Conservation (phyloP, 2,329 filamentous ascomycete species). For the Xylariaceae sp. region DNA sequence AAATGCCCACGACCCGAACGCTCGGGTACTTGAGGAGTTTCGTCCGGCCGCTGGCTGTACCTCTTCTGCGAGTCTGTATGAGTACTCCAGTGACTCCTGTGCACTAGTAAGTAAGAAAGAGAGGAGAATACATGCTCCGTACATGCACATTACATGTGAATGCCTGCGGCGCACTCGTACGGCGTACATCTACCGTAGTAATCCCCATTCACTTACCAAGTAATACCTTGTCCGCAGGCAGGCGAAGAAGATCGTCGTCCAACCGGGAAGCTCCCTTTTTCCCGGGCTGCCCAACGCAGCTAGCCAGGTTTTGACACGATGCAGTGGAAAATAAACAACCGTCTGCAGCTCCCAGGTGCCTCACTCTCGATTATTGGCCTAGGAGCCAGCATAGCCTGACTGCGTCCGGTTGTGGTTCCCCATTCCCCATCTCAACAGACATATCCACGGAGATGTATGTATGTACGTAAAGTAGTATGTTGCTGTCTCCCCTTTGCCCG, state of each 20-base stretch:
- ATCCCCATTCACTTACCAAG: background rate
- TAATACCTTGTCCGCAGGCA: background rate
- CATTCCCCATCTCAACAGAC: background rate
- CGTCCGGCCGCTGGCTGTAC: background rate
- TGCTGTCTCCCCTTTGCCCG: no score
- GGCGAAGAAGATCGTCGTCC: background rate
- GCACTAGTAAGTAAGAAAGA: no score
- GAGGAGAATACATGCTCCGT: background rate
- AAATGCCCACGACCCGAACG: background rate
- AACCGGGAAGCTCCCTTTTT: conserved; percentile 15
- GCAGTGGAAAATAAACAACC: background rate
- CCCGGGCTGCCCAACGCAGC: conserved; percentile 6
- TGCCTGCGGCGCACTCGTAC: background rate
- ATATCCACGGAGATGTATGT: background rate
- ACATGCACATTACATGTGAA: background rate
- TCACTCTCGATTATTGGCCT: conserved; percentile 1
- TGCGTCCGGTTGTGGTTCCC: background rate
- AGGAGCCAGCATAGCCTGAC: background rate
- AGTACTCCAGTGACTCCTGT: no score
- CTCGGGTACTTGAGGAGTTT: background rate
- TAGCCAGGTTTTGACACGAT: conserved; percentile 3
- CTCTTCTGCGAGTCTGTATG: no score
- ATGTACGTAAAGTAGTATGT: background rate
- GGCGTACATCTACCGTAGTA: background rate
- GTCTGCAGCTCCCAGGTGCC: conserved; percentile 12